Percentiles rank a stretch among this genome's conserved stretches.
phyloP scores from a whole-genome alignment of 2,329 filamentous ascomycete species.

The Fusarium globosum region DNA sequence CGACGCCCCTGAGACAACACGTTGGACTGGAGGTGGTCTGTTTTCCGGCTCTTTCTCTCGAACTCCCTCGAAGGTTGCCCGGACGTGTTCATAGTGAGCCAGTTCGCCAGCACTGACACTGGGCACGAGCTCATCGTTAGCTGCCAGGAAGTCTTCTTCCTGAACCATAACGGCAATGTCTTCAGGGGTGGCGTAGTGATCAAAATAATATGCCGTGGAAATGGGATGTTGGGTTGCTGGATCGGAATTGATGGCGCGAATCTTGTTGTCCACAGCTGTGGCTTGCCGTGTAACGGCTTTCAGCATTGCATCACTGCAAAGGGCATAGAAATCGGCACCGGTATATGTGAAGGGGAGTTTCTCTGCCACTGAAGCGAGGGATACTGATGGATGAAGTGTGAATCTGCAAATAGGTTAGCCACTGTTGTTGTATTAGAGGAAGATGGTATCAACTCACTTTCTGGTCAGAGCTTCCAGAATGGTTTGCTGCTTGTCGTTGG shows the following conservation, averaged over 20 bases:
- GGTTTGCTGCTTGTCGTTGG: conserved; percentile 93
- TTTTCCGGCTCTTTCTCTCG: conserved; percentile 52
- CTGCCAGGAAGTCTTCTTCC: conserved; percentile 86
- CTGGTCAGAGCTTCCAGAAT: conserved; percentile 94
- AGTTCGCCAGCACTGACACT: conserved; percentile 94
- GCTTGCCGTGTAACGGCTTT: conserved; percentile 96
- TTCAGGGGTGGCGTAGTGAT: conserved; percentile 84
- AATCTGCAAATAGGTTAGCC: conserved; percentile 68
- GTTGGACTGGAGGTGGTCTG: conserved; percentile 48
- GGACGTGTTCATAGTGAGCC: conserved; percentile 87
- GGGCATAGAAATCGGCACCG: conserved; percentile 94
- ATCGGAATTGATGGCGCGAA: conserved; percentile 73
- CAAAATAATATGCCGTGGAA: conserved; percentile 94
- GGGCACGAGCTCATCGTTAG: conserved; percentile 87
- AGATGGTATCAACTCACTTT: conserved; percentile 71
- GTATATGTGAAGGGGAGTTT: conserved; percentile 94
- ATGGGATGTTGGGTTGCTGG: conserved; percentile 60
- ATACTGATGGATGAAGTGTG: conserved; percentile 81
- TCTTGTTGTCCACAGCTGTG: conserved; percentile 83
- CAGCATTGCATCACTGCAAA: conserved; percentile 98
- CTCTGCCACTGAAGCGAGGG: conserved; percentile 78
- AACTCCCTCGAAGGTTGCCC: conserved; percentile 81
- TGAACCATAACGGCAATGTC: conserved; percentile 90
- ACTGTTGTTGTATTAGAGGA: neutral
- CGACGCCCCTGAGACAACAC: conserved; percentile 44